Base-by-base conservation (phyloP, 2,329 filamentous ascomycete genomes). In the Neopestalotiopsis sp. region DNA sequence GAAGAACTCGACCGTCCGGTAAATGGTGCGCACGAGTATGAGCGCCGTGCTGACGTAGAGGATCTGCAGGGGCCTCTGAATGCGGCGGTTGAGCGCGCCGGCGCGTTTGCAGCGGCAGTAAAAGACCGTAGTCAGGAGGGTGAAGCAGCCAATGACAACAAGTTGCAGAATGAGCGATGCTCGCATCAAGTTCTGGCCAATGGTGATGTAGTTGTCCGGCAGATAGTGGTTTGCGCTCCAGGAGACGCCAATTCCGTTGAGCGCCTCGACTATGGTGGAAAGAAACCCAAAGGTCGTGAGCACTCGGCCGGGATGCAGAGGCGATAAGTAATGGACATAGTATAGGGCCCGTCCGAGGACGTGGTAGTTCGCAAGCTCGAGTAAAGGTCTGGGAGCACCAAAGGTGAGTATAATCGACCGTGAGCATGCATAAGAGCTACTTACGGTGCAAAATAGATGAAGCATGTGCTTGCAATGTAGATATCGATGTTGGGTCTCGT, bases 281-380 rank as follows among this genome's bases (percentile, higher is more conserved):
- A 88, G 74, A 2, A 76, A 78, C 13, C 83, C 83, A 69, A 89
- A 88, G 3, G 79, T 84, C 3, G 78, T 74, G 13, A 87, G 73
- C 32, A 87, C 83, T 20, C 79, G 78, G 67, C 79, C 79, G 0
- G 85, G 82, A 17, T 83, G 80, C n/a, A 88, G 75, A 0, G 89
- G 89, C 0, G 89, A 82, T 66, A 86, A 82, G 74, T 89, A 87
- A 0, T 90, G 90, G 1, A 91, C 82, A 76, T 91, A 92, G 78
- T 86, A 87, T 32, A 92, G 82, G 12, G 90, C 81, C 2, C 89
- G 86, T 3, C 86, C 87, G 66, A 92, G 86, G 69, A 91, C 82
- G 73, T 90, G 86, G 78, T 91, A 92, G 79, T 91, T 91, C 69
- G 86, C 84, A 3, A 90, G 85, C 70, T 90, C 88, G 65, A 90